A percentile compares a stretch with the other conserved stretches of the same genome.
Conservation (phyloP, 352 stramenopile genomes). For the Globisporangium lucens region DNA sequence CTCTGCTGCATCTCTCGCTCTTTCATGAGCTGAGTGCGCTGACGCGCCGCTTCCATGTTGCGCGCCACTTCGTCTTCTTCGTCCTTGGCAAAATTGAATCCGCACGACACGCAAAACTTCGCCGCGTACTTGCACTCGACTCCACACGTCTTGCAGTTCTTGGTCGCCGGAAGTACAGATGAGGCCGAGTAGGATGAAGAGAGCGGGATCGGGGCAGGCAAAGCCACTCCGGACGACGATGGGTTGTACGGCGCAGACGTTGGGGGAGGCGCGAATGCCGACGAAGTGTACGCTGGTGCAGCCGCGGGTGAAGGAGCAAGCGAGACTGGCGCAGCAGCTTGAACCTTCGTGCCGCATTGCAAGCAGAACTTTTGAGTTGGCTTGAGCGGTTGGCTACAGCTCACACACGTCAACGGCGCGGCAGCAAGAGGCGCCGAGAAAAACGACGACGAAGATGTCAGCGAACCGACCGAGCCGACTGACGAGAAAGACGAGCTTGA, state of each 20-base stretch:
- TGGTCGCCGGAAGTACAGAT: constrained; percentile 37
- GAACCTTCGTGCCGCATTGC: constrained; percentile 67
- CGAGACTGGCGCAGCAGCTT: constrained; percentile 1
- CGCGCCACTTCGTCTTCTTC: constrained; percentile 77
- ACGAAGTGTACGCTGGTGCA: constrained; percentile 11
- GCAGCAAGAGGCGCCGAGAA: constrained; percentile 5
- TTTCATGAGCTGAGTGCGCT: constrained; percentile 40
- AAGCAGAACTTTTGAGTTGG: constrained; percentile 73
- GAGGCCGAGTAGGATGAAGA: constrained; percentile 31
- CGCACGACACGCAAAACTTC: constrained; percentile 82
- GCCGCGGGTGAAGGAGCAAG: constrained; percentile 2
- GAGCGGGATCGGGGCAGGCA: constrained; percentile 58
- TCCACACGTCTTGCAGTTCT: constrained; percentile 62
- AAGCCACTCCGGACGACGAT: constrained; percentile 31
- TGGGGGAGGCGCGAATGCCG: constrained; percentile 25
- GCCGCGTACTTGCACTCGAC: constrained; percentile 71
- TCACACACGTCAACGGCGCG: constrained; percentile 28
- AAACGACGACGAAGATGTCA: constrained; percentile 19
- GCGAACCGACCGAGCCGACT: constrained; percentile 21
- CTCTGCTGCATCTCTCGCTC: constrained; percentile 63
- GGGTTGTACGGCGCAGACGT: constrained; percentile 29
- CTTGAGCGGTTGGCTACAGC: constrained; percentile 53
- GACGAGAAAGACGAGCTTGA: constrained; percentile 31
- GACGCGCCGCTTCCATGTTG: constrained; percentile 63
- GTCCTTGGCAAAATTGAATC: constrained; percentile 74